A percentile compares a stretch with the other conserved stretches of the same genome.
phyloP scores from a whole-genome alignment of 2,329 filamentous ascomycete species.

The Trematosphaeria pertusa region DNA sequence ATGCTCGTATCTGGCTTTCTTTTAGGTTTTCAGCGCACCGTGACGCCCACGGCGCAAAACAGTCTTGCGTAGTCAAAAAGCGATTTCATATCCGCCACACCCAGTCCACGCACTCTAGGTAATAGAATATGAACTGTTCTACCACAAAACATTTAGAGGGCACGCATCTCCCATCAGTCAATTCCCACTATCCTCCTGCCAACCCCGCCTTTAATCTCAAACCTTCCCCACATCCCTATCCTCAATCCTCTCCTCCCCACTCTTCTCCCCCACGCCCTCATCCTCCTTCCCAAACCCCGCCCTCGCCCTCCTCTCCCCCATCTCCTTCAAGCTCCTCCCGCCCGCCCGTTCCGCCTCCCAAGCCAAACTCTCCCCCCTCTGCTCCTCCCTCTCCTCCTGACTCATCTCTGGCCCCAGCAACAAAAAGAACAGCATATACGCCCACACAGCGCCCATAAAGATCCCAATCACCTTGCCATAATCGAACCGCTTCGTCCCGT shows the following conservation, averaged over 20 bases:
- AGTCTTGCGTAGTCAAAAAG: too few species aligned
- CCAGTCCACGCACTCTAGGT: too few species aligned
- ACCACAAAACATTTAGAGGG: too few species aligned
- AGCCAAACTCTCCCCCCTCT: slow-evolving; percentile 1
- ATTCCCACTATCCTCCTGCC: too few species aligned
- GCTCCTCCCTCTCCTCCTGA: slow-evolving; percentile 29
- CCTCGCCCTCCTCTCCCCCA: slow-evolving; percentile 1
- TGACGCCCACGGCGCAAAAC: too few species aligned
- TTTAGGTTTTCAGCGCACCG: too few species aligned
- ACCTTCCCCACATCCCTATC: neutral
- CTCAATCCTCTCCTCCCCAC: slow-evolving; percentile 2
- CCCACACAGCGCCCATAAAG: slow-evolving; percentile 72
- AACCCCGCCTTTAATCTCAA: too few species aligned
- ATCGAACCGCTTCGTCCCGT: slow-evolving; percentile 38
- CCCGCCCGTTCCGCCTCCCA: slow-evolving; percentile 1
- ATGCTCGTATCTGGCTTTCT: too few species aligned
- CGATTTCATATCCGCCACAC: too few species aligned
- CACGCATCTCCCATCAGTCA: too few species aligned
- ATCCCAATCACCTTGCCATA: slow-evolving; percentile 86
- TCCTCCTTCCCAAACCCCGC: neutral
- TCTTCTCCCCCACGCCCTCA: neutral
- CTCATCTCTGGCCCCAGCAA: slow-evolving; percentile 28
- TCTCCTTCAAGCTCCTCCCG: neutral
- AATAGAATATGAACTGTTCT: too few species aligned
- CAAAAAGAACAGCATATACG: slow-evolving; percentile 18